Conservation (phyloP, 1,139 yeast species). For the Kodamaea fungicola region DNA sequence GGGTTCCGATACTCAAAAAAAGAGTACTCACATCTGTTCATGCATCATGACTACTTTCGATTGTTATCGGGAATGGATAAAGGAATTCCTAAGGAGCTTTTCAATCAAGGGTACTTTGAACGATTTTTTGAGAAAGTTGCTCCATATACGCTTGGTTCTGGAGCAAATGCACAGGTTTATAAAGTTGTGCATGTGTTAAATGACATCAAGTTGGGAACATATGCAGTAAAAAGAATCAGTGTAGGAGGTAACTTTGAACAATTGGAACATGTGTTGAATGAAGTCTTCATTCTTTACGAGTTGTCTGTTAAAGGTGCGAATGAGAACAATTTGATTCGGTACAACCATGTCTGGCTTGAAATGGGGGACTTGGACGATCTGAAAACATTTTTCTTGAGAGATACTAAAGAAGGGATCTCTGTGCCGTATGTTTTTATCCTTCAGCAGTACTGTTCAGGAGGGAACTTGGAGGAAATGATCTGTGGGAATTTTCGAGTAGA, state of each 20-base stretch:
- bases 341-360: conserved; percentile 92
- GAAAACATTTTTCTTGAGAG: conserved; percentile 26
- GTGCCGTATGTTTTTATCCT: conserved; percentile 82
- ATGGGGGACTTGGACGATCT: conserved; percentile 56
- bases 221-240: conserved; percentile 81
- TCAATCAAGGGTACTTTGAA: conserved; percentile 72
- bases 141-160: conserved; percentile 58
- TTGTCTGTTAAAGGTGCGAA: conserved; percentile 39
- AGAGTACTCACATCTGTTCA: conserved; percentile 17
- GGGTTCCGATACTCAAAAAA: conserved; percentile 29
- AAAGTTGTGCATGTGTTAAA: conserved; percentile 78
- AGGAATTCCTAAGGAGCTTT: conserved; percentile 37
- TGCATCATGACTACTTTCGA: conserved; percentile 41
- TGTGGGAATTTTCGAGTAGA: conserved; percentile 25
- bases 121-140: conserved; percentile 57
- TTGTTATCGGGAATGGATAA: conserved; percentile 14
- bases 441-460: conserved; percentile 87
- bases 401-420: conserved; percentile 8
- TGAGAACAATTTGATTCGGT: conserved; percentile 65
- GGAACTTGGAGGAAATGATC: conserved; percentile 73
- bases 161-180: conserved; percentile 80
- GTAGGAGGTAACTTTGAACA: conserved; percentile 72
- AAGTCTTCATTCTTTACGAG: conserved; percentile 63
- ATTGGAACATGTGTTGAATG: conserved; percentile 68
- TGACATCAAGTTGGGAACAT: conserved; percentile 67